Conservation (phyloP, 768 basidiomycete genomes). For the Hydnum rufescens region DNA sequence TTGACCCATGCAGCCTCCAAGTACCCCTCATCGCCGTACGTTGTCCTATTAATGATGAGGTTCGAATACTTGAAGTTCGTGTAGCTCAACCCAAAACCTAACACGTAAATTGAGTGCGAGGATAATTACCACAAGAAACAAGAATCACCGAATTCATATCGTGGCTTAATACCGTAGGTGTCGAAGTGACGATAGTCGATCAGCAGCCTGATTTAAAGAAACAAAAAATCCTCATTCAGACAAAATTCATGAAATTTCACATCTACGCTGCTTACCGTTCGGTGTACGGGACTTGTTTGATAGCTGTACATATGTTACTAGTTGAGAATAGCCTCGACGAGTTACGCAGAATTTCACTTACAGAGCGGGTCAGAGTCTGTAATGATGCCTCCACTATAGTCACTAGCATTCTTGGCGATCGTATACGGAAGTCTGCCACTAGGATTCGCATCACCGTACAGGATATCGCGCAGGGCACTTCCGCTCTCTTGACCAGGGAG, state of each 20-base stretch:
- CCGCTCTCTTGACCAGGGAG: conserved; percentile 50
- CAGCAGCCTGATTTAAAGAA: background rate
- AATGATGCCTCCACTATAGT: conserved; percentile 29
- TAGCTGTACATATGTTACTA: too few relatives aligned
- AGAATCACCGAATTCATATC: conserved; percentile 61
- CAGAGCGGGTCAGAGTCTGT: background rate
- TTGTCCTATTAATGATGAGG: conserved; percentile 4
- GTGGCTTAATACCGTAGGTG: conserved; percentile 46
- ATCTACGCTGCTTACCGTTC: background rate
- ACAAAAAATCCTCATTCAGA: too few relatives aligned
- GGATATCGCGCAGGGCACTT: conserved; percentile 48
- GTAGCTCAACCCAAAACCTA: conserved; percentile 35
- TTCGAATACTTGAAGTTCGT: conserved; percentile 33
- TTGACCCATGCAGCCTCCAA: background rate
- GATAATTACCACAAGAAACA: too few relatives aligned
- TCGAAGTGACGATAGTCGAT: conserved; percentile 16
- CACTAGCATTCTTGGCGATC: conserved; percentile 39
- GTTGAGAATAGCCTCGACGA: too few relatives aligned
- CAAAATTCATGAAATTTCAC: background rate
- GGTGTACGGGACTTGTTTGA: background rate
- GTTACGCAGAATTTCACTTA: too few relatives aligned
- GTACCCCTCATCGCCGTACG: background rate
- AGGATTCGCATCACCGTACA: conserved; percentile 51
- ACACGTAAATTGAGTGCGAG: too few relatives aligned
- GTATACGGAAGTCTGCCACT: conserved; percentile 55